Conservation (phyloP, 2,329 filamentous ascomycete genomes). For the Pseudogymnoascus sp. region DNA sequence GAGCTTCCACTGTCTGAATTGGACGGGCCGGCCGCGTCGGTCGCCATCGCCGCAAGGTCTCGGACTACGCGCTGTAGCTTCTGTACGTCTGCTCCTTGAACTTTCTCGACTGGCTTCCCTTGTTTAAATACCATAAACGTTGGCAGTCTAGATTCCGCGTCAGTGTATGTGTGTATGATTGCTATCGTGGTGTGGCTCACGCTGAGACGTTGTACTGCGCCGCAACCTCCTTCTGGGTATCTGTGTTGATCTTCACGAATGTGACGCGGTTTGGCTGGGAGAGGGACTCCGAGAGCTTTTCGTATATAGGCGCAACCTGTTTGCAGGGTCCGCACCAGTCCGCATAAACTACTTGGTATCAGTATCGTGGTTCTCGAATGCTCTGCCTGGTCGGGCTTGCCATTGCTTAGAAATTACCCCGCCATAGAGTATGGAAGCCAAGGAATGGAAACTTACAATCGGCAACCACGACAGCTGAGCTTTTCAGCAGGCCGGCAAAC, state of each 20-base stretch:
- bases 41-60: conserved; percentile 45
- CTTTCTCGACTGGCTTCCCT: conserved; percentile 56
- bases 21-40: conserved; percentile 46
- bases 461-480: conserved; percentile 71
- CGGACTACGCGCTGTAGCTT: conserved; percentile 63
- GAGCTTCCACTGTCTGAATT: conserved; percentile 34
- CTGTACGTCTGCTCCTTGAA: conserved; percentile 64
- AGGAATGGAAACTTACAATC: conserved; percentile 59
- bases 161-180: neutral
- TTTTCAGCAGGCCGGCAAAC: conserved; percentile 58
- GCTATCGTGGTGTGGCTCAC: conserved; percentile 31
- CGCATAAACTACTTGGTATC: conserved; percentile 60
- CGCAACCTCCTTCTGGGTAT: conserved; percentile 65
- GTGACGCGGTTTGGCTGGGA: conserved; percentile 64
- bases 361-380: conserved; percentile 13
- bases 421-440: conserved; percentile 24
- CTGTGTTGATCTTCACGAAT: conserved; percentile 82
- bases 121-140: conserved; percentile 87
- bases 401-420: conserved; percentile 8
- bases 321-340: conserved; percentile 82
- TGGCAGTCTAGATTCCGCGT: conserved; percentile 47
- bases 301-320: conserved; percentile 73
- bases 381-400: neutral
- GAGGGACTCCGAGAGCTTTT: conserved; percentile 62
- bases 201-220: conserved; percentile 63